phyloP scores from a whole-genome alignment of 163 green algal species.

The Picocystis sp. region DNA sequence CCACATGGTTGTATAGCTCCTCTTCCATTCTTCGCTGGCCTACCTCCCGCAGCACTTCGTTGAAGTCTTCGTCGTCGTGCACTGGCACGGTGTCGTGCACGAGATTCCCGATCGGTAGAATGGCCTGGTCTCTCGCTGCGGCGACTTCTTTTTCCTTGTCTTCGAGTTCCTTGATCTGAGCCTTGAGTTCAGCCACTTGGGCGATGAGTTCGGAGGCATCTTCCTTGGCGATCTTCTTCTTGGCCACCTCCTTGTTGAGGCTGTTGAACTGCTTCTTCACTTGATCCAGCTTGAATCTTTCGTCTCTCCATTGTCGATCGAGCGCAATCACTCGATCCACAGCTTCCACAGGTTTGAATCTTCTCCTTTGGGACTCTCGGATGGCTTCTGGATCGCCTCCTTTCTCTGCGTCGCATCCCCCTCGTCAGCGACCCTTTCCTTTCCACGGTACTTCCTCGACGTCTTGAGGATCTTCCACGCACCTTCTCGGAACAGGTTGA shows the following conservation, averaged over 20 bases:
- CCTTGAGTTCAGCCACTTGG: slow-evolving; percentile 60
- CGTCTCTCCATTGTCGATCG: slow-evolving; percentile 56
- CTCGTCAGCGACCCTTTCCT: neutral
- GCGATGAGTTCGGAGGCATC: slow-evolving; percentile 66
- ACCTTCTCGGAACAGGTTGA: slow-evolving; percentile 86
- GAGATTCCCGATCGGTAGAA: slow-evolving; percentile 81
- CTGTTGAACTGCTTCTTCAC: slow-evolving; percentile 84
- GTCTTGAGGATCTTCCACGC: neutral
- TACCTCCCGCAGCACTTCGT: slow-evolving; percentile 17
- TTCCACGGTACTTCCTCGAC: neutral
- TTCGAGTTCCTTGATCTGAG: slow-evolving; percentile 32
- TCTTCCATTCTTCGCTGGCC: slow-evolving; percentile 69
- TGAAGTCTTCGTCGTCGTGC: slow-evolving; percentile 62
- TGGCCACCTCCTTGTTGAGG: slow-evolving; percentile 75
- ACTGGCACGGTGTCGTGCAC: slow-evolving; percentile 90
- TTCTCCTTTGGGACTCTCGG: slow-evolving; percentile 72
- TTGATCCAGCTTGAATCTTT: slow-evolving; percentile 54
- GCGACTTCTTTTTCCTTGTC: slow-evolving; percentile 39
- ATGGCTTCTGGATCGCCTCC: slow-evolving; percentile 83
- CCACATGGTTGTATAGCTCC: slow-evolving; percentile 82
- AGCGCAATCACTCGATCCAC: slow-evolving; percentile 87
- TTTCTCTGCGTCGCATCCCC: slow-evolving; percentile 51
- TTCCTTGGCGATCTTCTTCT: slow-evolving; percentile 50
- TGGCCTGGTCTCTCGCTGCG: slow-evolving; percentile 10
- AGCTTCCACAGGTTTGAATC: slow-evolving; percentile 58